A percentile compares a stretch with the other conserved stretches of the same genome.
phyloP scores from a whole-genome alignment of 208 protist species.

The Phytomonas sp. region DNA sequence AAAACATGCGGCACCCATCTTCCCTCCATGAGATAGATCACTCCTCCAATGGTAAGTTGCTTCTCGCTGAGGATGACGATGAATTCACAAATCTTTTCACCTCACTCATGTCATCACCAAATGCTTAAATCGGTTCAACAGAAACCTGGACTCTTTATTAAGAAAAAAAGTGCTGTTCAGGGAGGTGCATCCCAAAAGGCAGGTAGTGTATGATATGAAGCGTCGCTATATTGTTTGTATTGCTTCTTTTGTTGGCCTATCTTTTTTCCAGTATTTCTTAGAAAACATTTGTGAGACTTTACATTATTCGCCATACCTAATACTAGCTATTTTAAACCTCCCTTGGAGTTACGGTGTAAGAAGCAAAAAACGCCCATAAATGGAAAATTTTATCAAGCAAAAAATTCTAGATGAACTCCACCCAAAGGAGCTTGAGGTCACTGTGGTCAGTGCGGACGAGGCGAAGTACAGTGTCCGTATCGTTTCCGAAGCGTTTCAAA shows the following conservation, averaged over 20 bases:
- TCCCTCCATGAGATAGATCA: background rate
- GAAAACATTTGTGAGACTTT: background rate
- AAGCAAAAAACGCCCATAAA: background rate
- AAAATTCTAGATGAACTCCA: slow-evolving; percentile 14
- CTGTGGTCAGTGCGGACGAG: slow-evolving; percentile 32
- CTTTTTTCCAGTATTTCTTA: background rate
- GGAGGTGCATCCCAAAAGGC: background rate
- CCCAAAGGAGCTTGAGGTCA: slow-evolving; percentile 36
- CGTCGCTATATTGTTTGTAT: background rate
- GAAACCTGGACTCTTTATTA: background rate
- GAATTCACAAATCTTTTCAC: background rate
- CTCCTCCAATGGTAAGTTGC: background rate
- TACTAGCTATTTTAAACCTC: background rate
- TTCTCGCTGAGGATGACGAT: background rate
- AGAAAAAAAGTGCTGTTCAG: background rate
- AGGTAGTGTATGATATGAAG: background rate
- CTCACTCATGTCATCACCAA: background rate
- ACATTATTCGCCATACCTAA: background rate
- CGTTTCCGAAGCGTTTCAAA: slow-evolving; percentile 42
- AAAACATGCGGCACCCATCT: background rate
- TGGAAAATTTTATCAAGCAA: background rate
- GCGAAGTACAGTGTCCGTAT: slow-evolving; percentile 62
- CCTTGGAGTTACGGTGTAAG: background rate
- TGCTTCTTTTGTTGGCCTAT: background rate
- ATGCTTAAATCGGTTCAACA: background rate